Conservation (phyloP, 257 asterid genomes). For the Solanum pimpinellifolium region DNA sequence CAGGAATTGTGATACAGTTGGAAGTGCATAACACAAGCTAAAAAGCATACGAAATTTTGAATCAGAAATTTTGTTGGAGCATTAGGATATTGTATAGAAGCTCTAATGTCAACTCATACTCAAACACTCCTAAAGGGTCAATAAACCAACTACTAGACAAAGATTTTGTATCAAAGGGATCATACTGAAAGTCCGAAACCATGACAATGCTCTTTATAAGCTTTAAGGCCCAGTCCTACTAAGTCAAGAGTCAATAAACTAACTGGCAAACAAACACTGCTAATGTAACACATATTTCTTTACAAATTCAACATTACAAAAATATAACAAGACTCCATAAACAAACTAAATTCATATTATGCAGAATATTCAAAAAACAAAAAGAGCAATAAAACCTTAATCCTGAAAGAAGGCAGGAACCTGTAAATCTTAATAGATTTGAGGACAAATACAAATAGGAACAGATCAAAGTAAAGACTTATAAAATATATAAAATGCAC, state of each 20-base stretch:
- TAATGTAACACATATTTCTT: neutral
- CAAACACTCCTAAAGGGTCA: neutral
- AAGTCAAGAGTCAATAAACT: neutral
- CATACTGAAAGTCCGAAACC: neutral
- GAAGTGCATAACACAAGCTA: neutral
- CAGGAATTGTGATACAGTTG: neutral
- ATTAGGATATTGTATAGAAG: neutral
- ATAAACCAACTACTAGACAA: neutral
- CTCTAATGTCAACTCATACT: neutral
- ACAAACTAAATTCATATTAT: neutral
- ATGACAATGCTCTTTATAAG: neutral
- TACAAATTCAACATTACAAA: neutral
- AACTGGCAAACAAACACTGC: neutral
- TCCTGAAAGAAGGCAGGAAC: neutral
- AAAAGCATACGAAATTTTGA: neutral
- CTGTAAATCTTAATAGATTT: neutral
- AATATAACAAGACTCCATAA: neutral
- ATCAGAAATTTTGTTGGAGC: neutral
- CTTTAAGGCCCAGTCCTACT: neutral
- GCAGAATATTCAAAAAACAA: neutral
- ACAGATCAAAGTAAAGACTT: neutral
- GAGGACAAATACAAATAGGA: neutral
- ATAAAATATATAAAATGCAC: neutral
- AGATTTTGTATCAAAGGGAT: neutral
- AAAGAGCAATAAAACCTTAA: neutral